Conservation (phyloP, 2,329 filamentous ascomycete genomes). For the Exophiala sp. region DNA sequence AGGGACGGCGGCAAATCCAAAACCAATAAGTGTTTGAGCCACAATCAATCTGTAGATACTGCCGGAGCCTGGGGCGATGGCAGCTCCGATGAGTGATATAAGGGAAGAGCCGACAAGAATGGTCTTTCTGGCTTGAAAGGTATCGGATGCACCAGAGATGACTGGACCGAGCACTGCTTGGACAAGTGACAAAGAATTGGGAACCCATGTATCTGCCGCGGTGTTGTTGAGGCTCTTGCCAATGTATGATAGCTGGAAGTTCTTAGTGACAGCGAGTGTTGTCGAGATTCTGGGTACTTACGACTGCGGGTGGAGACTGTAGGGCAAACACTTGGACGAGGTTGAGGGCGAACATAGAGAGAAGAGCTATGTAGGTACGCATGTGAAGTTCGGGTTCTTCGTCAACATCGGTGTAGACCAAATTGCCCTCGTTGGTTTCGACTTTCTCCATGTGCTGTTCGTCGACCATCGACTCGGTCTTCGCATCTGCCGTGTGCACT, state of each 20-base stretch:
- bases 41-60: slow-evolving; percentile 22
- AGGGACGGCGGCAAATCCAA: slow-evolving; percentile 24
- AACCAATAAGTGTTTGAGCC: slow-evolving; percentile 22
- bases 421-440: slow-evolving; percentile 9
- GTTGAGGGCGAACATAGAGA: slow-evolving; percentile 24
- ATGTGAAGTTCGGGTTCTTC: slow-evolving; percentile 25
- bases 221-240: slow-evolving; percentile 17
- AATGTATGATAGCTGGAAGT: slow-evolving; percentile 17
- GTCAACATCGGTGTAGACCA: slow-evolving; percentile 19
- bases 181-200: slow-evolving; percentile 24
- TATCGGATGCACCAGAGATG: slow-evolving; percentile 23
- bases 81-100: slow-evolving; percentile 18
- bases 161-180: slow-evolving; percentile 24
- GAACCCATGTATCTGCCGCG: slow-evolving; percentile 20
- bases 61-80: slow-evolving; percentile 22
- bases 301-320: slow-evolving; percentile 24
- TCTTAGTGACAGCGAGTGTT: neutral
- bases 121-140: slow-evolving; percentile 24
- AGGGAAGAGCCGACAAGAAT: slow-evolving; percentile 20
- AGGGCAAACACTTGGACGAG: slow-evolving; percentile 21
- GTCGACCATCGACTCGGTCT: neutral
- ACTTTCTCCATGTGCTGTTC: slow-evolving; percentile 19
- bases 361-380: slow-evolving; percentile 22
- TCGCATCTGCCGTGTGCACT: neutral
- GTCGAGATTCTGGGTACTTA: slow-evolving; percentile 5